Base-by-base conservation (phyloP, 2,329 filamentous ascomycete species). In the Penicillium sp. region DNA sequence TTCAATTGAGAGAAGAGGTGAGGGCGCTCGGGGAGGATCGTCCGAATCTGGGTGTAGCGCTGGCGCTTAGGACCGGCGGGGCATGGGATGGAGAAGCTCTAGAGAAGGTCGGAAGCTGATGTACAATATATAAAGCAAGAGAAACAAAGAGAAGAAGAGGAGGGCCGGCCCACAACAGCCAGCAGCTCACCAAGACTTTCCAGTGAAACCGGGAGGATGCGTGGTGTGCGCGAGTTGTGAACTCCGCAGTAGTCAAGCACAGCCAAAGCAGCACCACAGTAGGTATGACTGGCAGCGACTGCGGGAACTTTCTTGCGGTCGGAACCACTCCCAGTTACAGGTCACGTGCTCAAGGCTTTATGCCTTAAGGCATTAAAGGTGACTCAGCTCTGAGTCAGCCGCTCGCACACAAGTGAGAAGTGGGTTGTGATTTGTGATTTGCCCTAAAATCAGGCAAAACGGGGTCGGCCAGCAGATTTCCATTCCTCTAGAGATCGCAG, bases 61-160 rank as follows among this genome's bases (percentile, higher is more conserved):
- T 75, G 75, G 76, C 75, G 75, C 73, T 76, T 76, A 74, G 65
- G 70, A 72, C 64, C 72, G 71, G 75, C 73, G 75, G 75, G 75
- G 75, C 73, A 76, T 72, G 54, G 56, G 59, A 58, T 38, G 60
- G 59, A 62, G 59, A 59, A 55, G 58, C 26, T 57, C 41, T 59
- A 53, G 26, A 61, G 56, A 41, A 41, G 49, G 54, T 11, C 35
- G 55, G 44, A 60, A 44, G 62, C 52, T 23, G 50, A 45, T 23
- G 49, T 52, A 23, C 26, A 50, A 50, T 15, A 44, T 50, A 57
- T 21, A n/a, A 15, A 9, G 21, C 46, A 61, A 46, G 51, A 44
- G 21, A 56, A 58, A 49, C 54, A 65, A 61, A 51, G 58, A 56
- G 63, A 29, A 56, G 62, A 49, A 30, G 38, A 23, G 45, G 35